These are phyloP conservation scores for Moesziomyces sp. DNA, from an alignment of 1,284 basidiomycete genomes.

Conservation along the genomic window DNA sequence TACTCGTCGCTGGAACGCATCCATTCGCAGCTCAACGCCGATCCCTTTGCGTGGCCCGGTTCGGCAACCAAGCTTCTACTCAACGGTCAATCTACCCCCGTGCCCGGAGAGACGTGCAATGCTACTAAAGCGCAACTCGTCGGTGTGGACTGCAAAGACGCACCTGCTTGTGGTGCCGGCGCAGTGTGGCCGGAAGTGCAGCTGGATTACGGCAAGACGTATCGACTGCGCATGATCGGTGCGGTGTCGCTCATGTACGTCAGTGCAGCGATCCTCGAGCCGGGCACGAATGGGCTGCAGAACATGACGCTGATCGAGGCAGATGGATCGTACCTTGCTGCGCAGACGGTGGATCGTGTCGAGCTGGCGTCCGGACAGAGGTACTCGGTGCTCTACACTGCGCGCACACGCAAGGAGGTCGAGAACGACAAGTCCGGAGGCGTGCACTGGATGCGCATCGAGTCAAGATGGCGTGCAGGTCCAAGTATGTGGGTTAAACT, in stretches of 20 bases:
- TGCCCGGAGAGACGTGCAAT: slow-evolving; percentile 32
- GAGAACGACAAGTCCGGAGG: slow-evolving; percentile 28
- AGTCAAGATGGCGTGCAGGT: slow-evolving; percentile 40
- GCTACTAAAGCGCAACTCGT: slow-evolving; percentile 5
- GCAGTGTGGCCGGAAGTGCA: slow-evolving; percentile 21
- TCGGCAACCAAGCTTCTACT: slow-evolving; percentile 42
- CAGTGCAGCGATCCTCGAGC: slow-evolving; percentile 20
- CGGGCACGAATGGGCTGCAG: slow-evolving; percentile 8
- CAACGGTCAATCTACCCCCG: slow-evolving; percentile 38
- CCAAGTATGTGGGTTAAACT: slow-evolving; percentile 40
- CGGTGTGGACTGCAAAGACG: slow-evolving; percentile 6
- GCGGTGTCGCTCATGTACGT: slow-evolving; percentile 36
- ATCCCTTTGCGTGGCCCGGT: slow-evolving; percentile 59
- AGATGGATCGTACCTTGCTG: slow-evolving; percentile 51
- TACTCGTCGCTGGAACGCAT: slow-evolving; percentile 16
- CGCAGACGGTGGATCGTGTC: slow-evolving; percentile 20
- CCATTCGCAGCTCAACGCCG: slow-evolving; percentile 16
- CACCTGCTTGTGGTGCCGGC: neutral
- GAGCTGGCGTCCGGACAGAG: slow-evolving; percentile 57
- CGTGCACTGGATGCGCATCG: slow-evolving; percentile 51
- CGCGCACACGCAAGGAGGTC: slow-evolving; percentile 23
- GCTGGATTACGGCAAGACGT: slow-evolving; percentile 48
- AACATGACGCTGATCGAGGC: slow-evolving; percentile 53
- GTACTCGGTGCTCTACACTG: slow-evolving; percentile 44
- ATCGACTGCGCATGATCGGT: slow-evolving; percentile 47